Evolutionary conservation across 1,284 basidiomycete species (phyloP).

Genomic region (Trichosporon inkin): DNA sequence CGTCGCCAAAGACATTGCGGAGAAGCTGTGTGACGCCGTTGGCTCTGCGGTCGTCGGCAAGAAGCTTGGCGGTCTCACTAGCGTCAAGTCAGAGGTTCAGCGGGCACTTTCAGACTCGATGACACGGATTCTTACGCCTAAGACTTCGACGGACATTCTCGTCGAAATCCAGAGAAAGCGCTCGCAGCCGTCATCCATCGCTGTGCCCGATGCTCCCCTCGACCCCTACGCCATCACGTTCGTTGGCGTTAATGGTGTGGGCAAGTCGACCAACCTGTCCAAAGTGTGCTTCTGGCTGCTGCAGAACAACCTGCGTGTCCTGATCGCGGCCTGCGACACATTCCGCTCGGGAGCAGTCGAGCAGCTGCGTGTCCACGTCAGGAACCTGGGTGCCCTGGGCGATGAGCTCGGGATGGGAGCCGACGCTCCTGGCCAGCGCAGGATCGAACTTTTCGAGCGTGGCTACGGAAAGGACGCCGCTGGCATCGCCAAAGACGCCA

Average conservation of each 20-base stretch:
- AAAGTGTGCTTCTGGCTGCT: conserved; percentile 99
- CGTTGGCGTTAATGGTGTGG: conserved; percentile 99
- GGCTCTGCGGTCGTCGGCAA: conserved; percentile 84
- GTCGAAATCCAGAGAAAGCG: conserved; percentile 60
- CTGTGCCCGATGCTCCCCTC: conserved; percentile 56
- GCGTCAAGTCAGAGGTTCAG: conserved; percentile 79
- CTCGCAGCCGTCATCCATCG: conserved; percentile 61
- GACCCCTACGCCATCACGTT: conserved; percentile 91
- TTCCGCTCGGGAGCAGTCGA: conserved; percentile 98
- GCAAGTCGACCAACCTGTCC: conserved; percentile 95
- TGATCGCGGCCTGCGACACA: conserved; percentile 98
- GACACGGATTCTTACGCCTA: conserved; percentile 91
- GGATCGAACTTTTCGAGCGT: conserved; percentile 84
- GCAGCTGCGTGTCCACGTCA: conserved; percentile 92
- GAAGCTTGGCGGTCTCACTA: conserved; percentile 80
- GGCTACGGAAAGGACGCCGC: conserved; percentile 99
- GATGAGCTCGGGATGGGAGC: conserved; percentile 58
- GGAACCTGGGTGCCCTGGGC: conserved; percentile 85
- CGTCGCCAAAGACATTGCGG: conserved; percentile 90
- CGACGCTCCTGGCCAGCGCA: conserved; percentile 12
- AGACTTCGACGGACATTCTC: conserved; percentile 91
- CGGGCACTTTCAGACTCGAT: conserved; percentile 78
- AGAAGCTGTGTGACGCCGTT: conserved; percentile 90
- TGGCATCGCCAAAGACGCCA: conserved; percentile 92
- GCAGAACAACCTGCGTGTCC: conserved; percentile 85